phyloP scores from a whole-genome alignment of 345 rosid genomes.

The Arabidopsis suecica region DNA sequence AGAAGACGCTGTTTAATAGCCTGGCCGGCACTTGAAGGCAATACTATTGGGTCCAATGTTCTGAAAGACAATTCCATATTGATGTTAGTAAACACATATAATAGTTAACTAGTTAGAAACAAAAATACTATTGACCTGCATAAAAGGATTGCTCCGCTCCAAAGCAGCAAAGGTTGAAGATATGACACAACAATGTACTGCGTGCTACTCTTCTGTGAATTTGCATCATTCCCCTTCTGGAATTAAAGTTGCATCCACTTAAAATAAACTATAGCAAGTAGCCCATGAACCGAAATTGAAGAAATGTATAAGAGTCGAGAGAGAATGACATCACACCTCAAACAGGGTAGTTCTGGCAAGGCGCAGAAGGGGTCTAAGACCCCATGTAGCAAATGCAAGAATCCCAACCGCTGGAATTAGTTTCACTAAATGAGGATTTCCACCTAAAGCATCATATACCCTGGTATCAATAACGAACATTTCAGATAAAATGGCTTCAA shows the following conservation, averaged over 20 bases:
- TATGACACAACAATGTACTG: constrained; percentile 66
- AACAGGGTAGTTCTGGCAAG: constrained; percentile 59
- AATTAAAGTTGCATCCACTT: constrained; percentile 22
- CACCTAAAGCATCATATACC: constrained; percentile 59
- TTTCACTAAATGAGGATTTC: constrained; percentile 58
- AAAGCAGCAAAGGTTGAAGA: constrained; percentile 85
- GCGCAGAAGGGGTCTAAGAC: constrained; percentile 74
- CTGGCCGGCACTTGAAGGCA: constrained; percentile 79
- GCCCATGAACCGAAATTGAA: constrained; percentile 13
- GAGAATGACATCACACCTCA: constrained; percentile 51
- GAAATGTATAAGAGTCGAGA: not conserved
- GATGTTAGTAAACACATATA: constrained; percentile 32
- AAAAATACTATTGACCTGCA: constrained; percentile 65
- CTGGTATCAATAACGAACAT: constrained; percentile 48
- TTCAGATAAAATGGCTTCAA: constrained; percentile 3
- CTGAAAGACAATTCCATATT: constrained; percentile 50
- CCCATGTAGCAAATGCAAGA: constrained; percentile 82
- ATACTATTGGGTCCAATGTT: constrained; percentile 75
- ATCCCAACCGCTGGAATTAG: constrained; percentile 75
- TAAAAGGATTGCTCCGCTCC: constrained; percentile 77
- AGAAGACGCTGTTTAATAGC: constrained; percentile 84
- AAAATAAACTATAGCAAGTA: constrained; percentile 26
- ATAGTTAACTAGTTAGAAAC: not conserved
- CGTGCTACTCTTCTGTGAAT: constrained; percentile 67
- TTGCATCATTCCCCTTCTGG: constrained; percentile 66